A percentile compares a stretch with the other conserved stretches of the same genome.
Conservation (phyloP, 352 stramenopile species). For the Pythium utonaiense region DNA sequence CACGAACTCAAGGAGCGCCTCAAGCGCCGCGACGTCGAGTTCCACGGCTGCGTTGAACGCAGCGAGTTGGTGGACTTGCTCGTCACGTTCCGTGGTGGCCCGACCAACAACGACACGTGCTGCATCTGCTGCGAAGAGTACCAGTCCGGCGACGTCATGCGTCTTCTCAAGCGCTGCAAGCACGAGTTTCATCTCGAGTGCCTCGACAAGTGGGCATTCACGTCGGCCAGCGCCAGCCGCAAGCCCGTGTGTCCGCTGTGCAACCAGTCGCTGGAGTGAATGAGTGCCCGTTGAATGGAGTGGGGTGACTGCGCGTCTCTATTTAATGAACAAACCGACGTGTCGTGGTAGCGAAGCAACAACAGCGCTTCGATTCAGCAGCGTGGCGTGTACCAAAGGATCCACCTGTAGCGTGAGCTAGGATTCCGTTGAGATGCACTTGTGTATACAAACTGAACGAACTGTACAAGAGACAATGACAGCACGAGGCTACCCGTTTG, state of each 20-base stretch:
- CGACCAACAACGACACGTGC: slow-evolving; percentile 83
- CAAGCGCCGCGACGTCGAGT: slow-evolving; percentile 58
- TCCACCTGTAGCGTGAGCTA: too few relatives aligned
- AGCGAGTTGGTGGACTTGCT: slow-evolving; percentile 67
- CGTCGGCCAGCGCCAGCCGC: slow-evolving; percentile 62
- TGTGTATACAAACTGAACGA: not conserved
- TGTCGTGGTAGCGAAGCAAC: not conserved
- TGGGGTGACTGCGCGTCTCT: not conserved
- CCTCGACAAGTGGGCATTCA: slow-evolving; percentile 87
- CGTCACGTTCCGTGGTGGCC: slow-evolving; percentile 67
- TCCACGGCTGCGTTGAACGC: slow-evolving; percentile 60
- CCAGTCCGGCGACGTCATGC: slow-evolving; percentile 67
- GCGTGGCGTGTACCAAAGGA: not conserved
- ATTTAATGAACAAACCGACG: slow-evolving; percentile 5
- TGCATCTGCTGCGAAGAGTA: slow-evolving; percentile 89
- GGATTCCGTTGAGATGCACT: too few relatives aligned
- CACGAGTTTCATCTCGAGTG: slow-evolving; percentile 89
- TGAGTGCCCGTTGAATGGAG: not conserved
- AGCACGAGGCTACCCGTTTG: too few relatives aligned
- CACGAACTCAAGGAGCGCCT: slow-evolving; percentile 75
- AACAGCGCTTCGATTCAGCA: too few relatives aligned
- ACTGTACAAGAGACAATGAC: not conserved
- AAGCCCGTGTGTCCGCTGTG: slow-evolving; percentile 76
- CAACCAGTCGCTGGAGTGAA: slow-evolving; percentile 75
- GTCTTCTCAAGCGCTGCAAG: slow-evolving; percentile 77